Evolutionary conservation across 768 basidiomycete genomes (phyloP), one percentile per base, ranked within the genome.

Genomic region (Suillus subaureus): DNA sequence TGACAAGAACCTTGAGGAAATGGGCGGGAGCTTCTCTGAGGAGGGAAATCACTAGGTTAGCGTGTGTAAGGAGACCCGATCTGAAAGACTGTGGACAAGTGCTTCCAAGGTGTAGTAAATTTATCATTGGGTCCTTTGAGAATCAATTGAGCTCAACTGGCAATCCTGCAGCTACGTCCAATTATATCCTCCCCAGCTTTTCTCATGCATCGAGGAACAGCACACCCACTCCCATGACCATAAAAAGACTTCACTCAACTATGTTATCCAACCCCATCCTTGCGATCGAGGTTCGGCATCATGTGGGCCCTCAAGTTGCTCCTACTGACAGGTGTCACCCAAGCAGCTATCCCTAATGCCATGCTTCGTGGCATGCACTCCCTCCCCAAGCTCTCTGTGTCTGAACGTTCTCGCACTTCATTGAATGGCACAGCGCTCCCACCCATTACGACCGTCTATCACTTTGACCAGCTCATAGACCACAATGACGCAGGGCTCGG

Each of bases 401-500:
- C 62, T 8, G 67, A 70, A 23, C 68, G 55, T 40, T 18, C 47
- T 0, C 45, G 70, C 42, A 67, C 51, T 3, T 70, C 68, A 49
- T 66, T 63, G 18, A 70, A 76, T n/a, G 77, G 73, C 18, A 71
- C 73, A 16, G 60, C 52, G 13, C 66, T 72, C 12, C 77, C 77
- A 7, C 60, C 75, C 6, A 61, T 74, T 55, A 67, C 66, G 8
- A 77, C 74, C 6, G 69, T 73, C 0, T 77, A 77, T 64, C 64
- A 72, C 51, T 78, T 78, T 26, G 63, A 77, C 49, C 77, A 78
- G 55, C 58, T 75, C 39, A 77, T 74, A 62, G 84, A 86, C 70
- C 85, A 85, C 72, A 81, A 72, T 40, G 75, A 85, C 66, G 85
- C 88, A n/a, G 77, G 80, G 33, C 77, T 85, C 26, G 91, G 91